Evolutionary conservation across 2,329 filamentous ascomycete genomes (phyloP), one percentile per base, ranked within the genome.

Genomic region (Hawksworthiomyces lignivorus): DNA sequence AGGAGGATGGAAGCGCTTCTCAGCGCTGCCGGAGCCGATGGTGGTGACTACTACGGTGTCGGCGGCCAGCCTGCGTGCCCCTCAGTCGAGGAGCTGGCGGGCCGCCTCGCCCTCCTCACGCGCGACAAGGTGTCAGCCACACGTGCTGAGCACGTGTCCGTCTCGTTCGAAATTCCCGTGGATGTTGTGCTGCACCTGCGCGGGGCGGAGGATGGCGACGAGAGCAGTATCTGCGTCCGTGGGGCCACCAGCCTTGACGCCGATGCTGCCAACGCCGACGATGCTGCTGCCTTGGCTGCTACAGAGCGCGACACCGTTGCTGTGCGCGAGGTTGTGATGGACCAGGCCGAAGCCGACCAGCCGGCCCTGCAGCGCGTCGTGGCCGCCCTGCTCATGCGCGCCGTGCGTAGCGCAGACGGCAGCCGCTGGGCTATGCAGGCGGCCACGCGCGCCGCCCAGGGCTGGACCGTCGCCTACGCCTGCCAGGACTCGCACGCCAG

Each of bases 381-480:
- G 22, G 65, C 71, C 8, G 69, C 67, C 48, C 62, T 70, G 39
- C 68, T 80, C 45, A 58, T 69, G 24, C 53, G 52, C 10, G 57
- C 60, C 3, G 50, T 78, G 12, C 58, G 66, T 19, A 54, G 56
- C 7, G 60, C 65, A 4, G 74, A 79, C 47, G 60, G 59, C 12
- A 73, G 72, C 48, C 56, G 55, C 1, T 79, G 75, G 75, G 53
- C 51, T 3, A 55, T 70, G 21, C 61, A 68, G 17, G 60, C 69
- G 15, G 61, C 72, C 17, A 64, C 66, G 19, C 60, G 66, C 12
- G 61, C 54, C 7, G 48, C 64, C 1, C 65, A 72, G 33, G 72
- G 73, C 5, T 77, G 74, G 73, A 63, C 61, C 1, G 69, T 78
- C 41, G 66, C 62, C 4, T 78, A 73, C 48, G 56, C 66, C 15